Evolutionary conservation across 139 green algal genomes (phyloP).

Genomic region (Coelastrella sp.): DNA sequence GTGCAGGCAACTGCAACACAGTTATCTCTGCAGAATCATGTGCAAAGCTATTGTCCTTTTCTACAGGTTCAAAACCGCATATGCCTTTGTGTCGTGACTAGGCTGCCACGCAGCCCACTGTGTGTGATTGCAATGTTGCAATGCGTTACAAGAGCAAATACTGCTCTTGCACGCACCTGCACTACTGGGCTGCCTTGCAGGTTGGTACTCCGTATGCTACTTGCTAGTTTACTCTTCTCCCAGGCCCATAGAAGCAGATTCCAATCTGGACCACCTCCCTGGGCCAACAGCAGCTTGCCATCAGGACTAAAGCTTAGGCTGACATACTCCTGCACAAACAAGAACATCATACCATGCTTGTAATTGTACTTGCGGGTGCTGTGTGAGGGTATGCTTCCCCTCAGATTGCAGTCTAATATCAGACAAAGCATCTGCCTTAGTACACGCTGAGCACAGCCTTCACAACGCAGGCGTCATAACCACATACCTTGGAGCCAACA

Average conservation of each 20-base stretch:
- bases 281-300: slow-evolving; percentile 82
- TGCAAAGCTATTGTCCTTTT: too few relatives aligned
- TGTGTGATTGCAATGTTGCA: too few relatives aligned
- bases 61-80: too few relatives aligned
- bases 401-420: too few relatives aligned
- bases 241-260: slow-evolving; percentile 90
- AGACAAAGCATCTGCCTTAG: background rate
- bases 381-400: background rate
- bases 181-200: slow-evolving; percentile 37
- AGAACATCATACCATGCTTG: background rate
- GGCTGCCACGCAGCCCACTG: too few relatives aligned
- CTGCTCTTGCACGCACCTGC: slow-evolving; percentile 20
- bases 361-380: background rate
- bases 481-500: slow-evolving; percentile 74
- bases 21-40: too few relatives aligned
- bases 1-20: background rate
- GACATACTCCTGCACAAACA: slow-evolving; percentile 83
- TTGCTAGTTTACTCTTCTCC: slow-evolving; percentile 89
- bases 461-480: background rate
- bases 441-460: background rate
- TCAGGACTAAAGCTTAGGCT: slow-evolving; percentile 89
- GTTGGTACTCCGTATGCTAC: slow-evolving; percentile 50
- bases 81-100: too few relatives aligned
- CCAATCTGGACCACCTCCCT: slow-evolving; percentile 89
- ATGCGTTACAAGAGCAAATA: background rate